These are phyloP conservation scores for Calonectria montana DNA, from an alignment of 2,329 filamentous ascomycete genomes.

Conservation along the genomic window DNA sequence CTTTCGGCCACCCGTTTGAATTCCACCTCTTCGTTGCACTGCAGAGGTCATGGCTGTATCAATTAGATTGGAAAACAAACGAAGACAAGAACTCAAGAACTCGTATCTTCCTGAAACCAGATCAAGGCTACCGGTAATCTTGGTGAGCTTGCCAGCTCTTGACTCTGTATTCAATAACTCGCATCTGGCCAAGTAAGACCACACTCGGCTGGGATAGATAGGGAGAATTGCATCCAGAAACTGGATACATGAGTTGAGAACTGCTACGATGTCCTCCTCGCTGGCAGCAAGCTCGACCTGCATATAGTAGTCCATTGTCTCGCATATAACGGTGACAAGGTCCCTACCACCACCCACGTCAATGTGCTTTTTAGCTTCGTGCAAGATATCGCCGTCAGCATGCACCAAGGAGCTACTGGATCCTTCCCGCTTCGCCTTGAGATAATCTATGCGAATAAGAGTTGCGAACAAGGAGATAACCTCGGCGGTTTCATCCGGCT, in stretches of 20 bases:
- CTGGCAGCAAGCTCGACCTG: slow-evolving; percentile 67
- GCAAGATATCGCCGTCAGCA: slow-evolving; percentile 59
- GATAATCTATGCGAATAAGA: slow-evolving; percentile 67
- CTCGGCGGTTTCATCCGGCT: slow-evolving; percentile 75
- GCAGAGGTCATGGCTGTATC: slow-evolving; percentile 79
- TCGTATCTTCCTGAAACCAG: slow-evolving; percentile 80
- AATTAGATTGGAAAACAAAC: slow-evolving; percentile 79
- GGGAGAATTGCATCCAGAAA: slow-evolving; percentile 81
- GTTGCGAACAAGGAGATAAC: slow-evolving; percentile 80
- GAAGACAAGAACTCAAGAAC: slow-evolving; percentile 79
- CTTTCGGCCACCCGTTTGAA: slow-evolving; percentile 60
- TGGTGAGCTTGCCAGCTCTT: slow-evolving; percentile 79
- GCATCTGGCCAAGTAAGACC: slow-evolving; percentile 89
- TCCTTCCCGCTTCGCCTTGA: slow-evolving; percentile 47
- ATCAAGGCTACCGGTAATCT: slow-evolving; percentile 85
- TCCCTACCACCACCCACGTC: slow-evolving; percentile 69
- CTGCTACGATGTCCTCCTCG: slow-evolving; percentile 73
- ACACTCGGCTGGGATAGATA: slow-evolving; percentile 85
- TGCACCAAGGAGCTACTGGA: slow-evolving; percentile 47
- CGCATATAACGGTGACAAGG: slow-evolving; percentile 83
- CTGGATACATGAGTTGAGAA: slow-evolving; percentile 78
- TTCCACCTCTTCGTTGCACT: slow-evolving; percentile 71
- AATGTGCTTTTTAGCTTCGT: slow-evolving; percentile 66
- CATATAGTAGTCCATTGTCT: slow-evolving; percentile 81
- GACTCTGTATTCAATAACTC: slow-evolving; percentile 82